Conservation (phyloP, 1,284 basidiomycete species). For the Entoloma clypeatum region DNA sequence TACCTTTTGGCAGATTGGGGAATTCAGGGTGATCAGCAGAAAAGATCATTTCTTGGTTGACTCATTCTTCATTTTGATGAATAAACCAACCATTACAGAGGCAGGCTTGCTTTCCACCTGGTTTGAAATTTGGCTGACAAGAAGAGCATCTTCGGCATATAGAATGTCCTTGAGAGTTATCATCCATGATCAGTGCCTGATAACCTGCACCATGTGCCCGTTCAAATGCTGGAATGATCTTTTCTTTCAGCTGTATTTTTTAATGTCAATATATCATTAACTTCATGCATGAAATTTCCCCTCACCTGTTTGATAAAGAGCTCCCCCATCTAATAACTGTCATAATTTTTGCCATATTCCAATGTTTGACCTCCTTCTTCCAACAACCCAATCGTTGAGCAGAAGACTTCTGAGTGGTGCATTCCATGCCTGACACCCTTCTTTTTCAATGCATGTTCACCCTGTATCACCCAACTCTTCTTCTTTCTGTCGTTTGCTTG, state of each 20-base stretch:
- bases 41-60: constrained; percentile 33
- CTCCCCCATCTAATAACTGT: constrained; percentile 42
- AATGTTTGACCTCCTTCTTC: constrained; percentile 28
- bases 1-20: constrained; percentile 32
- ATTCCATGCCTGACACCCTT: constrained; percentile 34
- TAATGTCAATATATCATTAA: too few species aligned
- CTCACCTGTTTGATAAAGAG: constrained; percentile 35
- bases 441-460: constrained; percentile 31
- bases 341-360: constrained; percentile 42
- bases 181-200: constrained; percentile 35
- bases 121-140: constrained; percentile 30
- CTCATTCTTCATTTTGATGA: constrained; percentile 14
- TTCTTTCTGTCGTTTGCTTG: constrained; percentile 33
- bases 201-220: too few species aligned
- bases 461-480: constrained; percentile 31
- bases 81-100: constrained; percentile 16
- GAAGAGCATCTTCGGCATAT: constrained; percentile 35
- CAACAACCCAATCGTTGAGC: constrained; percentile 30
- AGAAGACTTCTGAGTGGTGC: constrained; percentile 31
- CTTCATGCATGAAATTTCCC: constrained; percentile 1
- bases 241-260: too few species aligned
- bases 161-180: constrained; percentile 40
- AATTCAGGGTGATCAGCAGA: constrained; percentile 25
- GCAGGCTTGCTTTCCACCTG: constrained; percentile 36
- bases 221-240: too few species aligned